A percentile compares a stretch with the other conserved stretches of the same genome.
These are phyloP conservation scores for Thielaviopsis punctulata DNA, from an alignment of 2,329 filamentous ascomycete genomes.

Conservation along the genomic window DNA sequence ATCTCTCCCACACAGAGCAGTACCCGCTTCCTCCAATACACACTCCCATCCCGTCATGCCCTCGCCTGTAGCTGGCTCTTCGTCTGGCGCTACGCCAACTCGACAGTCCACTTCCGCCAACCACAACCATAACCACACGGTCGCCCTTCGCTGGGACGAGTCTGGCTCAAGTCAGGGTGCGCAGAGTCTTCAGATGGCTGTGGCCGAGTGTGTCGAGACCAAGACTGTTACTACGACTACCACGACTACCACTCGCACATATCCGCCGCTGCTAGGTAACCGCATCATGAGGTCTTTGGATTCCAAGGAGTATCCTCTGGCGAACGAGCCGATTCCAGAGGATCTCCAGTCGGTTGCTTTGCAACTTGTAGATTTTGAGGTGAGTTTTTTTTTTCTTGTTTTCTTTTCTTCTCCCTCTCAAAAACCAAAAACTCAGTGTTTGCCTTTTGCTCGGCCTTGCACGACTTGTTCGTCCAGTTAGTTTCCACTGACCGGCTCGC, in stretches of 20 bases:
- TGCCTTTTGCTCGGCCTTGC: too few relatives aligned
- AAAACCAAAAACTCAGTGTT: neutral
- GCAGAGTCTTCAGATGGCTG: conserved; percentile 34
- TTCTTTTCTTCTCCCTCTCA: neutral
- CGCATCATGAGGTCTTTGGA: conserved; percentile 57
- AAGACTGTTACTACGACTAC: conserved; percentile 66
- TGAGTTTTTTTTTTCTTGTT: conserved; percentile 17
- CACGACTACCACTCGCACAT: conserved; percentile 69
- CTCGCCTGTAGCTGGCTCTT: conserved; percentile 9
- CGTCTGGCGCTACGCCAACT: conserved; percentile 21
- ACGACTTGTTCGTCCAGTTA: too few relatives aligned
- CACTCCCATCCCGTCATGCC: conserved; percentile 9
- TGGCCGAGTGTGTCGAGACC: conserved; percentile 49
- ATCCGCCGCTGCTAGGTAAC: conserved; percentile 68
- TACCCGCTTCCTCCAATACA: neutral
- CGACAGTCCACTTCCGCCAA: conserved; percentile 21
- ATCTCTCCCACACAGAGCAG: neutral
- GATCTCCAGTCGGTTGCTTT: conserved; percentile 65
- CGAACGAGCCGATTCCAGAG: conserved; percentile 62
- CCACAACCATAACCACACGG: neutral
- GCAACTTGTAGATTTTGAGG: conserved; percentile 43
- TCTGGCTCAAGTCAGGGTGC: conserved; percentile 19
- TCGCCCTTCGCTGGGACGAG: conserved; percentile 29
- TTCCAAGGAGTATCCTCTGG: conserved; percentile 78
- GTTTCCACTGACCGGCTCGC: too few relatives aligned